Base-by-base conservation (phyloP, 2,329 filamentous ascomycete genomes). In the Cercospora sp. region DNA sequence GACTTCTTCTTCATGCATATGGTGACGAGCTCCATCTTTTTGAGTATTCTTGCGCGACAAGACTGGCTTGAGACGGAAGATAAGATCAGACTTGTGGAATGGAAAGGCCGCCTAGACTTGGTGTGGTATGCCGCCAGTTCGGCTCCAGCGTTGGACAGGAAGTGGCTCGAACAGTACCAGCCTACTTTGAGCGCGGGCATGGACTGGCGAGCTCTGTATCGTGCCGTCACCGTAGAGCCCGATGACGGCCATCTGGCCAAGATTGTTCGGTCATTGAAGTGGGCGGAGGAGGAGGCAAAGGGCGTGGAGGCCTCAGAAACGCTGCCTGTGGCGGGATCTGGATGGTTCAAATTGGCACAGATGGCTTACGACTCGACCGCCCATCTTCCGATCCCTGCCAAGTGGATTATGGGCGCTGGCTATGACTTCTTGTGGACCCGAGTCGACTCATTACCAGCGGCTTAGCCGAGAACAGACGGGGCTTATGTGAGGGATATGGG, bases 91-190 rank as follows among this genome's bases (percentile, higher is more conserved):
- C 55, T 76, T 0, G 68, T 75, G 2, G 75, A 75, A 48, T 73
- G 72, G 70, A 76, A 75, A 57, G 72, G 61, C 4, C 74, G 75
- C 16, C 36, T 72, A 1, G 74, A 75, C 45, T 40, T 76, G 26
- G 67, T 68, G 2, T 74, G 70, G 73, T 76, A 76, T 57, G 73
- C 73, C 2, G 65, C 61, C 12, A 57, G 53, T 9, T 57, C 53
- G 8, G 53, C 53, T 13, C 89, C 73, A 91, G 92, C 3, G 88
- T 91, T n/a, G 88, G 92, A 26, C 97, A 91, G 53, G 20, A 57
- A 31, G n/a, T 57, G 53, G 53, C 23, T 57, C 13, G 28, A 57
- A 57, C 23, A 57, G 53, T 57, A 57, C n/a, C 53, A 57, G 23
- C 53, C 53, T 3, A 57, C 53, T 2, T 57, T 57, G 53, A 57